These are phyloP conservation scores for Aspergillus egyptiacus DNA, from an alignment of 495 filamentous ascomycete species.

Conservation along the genomic window DNA sequence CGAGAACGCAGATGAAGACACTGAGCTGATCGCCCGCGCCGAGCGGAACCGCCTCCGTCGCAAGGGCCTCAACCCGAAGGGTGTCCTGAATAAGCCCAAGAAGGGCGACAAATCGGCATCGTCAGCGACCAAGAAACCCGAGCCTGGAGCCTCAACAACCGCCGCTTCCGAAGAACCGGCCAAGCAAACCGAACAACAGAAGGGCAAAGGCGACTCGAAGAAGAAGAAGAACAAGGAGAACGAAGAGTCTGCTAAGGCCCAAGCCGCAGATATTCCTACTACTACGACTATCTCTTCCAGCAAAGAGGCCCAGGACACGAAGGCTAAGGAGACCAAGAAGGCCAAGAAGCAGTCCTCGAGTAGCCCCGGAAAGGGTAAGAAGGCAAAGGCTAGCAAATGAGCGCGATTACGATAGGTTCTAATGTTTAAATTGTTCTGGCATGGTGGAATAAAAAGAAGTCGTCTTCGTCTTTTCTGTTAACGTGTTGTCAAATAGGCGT, in stretches of 20 bases:
- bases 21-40: constrained; percentile 49
- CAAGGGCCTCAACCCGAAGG: constrained; percentile 64
- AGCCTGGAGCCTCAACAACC: neutral
- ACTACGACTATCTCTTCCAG: neutral
- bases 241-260: neutral
- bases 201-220: constrained; percentile 12
- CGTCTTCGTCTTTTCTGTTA: constrained; percentile 18
- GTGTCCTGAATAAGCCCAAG: constrained; percentile 42
- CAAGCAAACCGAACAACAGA: constrained; percentile 11
- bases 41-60: constrained; percentile 51
- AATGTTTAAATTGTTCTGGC: constrained; percentile 22
- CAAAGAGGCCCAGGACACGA: constrained; percentile 1
- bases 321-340: constrained; percentile 1
- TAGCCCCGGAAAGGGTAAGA: constrained; percentile 22
- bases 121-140: neutral
- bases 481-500: neutral
- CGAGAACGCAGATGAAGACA: constrained; percentile 54
- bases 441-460: constrained; percentile 31
- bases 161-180: constrained; percentile 3
- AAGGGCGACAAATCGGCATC: too few species aligned
- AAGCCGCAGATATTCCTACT: neutral
- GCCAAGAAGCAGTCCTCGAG: constrained; percentile 11
- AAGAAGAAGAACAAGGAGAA: constrained; percentile 3
- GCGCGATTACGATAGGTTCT: constrained; percentile 12
- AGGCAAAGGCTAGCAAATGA: constrained; percentile 38